Conservation (phyloP, 192 early-diverging fungal species). For the Umbelopsis sp. region DNA sequence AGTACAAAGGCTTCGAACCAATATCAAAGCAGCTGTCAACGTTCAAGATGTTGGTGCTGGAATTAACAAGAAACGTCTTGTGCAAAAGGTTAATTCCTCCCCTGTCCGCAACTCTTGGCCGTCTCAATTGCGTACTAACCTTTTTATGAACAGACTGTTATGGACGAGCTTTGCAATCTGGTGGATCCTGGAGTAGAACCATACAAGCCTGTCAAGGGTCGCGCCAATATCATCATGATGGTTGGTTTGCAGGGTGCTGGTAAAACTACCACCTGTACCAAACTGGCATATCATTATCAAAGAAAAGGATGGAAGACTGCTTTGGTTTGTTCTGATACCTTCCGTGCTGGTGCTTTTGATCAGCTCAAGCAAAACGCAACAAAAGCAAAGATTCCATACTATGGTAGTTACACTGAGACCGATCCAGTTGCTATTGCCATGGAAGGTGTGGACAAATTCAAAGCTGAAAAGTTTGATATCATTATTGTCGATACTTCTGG, state of each 20-base stretch:
- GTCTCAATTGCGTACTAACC: not conserved
- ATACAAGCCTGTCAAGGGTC: slow-evolving; percentile 85
- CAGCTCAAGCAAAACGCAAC: slow-evolving; percentile 98
- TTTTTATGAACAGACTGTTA: slow-evolving; percentile 62
- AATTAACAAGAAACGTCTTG: slow-evolving; percentile 82
- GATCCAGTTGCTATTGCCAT: slow-evolving; percentile 90
- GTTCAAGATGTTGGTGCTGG: slow-evolving; percentile 83
- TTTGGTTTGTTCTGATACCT: slow-evolving; percentile 94
- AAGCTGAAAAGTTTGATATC: slow-evolving; percentile 90
- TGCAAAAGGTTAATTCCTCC: slow-evolving; percentile 64
- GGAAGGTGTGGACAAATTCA: slow-evolving; percentile 95
- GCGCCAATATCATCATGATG: slow-evolving; percentile 93
- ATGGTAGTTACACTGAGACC: slow-evolving; percentile 90
- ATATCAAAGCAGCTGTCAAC: slow-evolving; percentile 82
- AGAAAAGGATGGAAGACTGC: slow-evolving; percentile 94
- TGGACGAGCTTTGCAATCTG: slow-evolving; percentile 85
- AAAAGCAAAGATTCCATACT: slow-evolving; percentile 97
- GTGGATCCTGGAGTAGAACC: slow-evolving; percentile 88
- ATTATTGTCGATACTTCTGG: slow-evolving; percentile 99
- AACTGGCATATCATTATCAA: slow-evolving; percentile 89
- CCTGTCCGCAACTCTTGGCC: not conserved
- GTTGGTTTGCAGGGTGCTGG: slow-evolving; percentile 95
- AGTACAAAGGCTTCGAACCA: slow-evolving; percentile 80
- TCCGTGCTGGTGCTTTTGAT: slow-evolving; percentile 98
- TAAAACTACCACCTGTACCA: slow-evolving; percentile 97